Conservation (phyloP, 164 flowering plant species). For the Magnolia sinica region DNA sequence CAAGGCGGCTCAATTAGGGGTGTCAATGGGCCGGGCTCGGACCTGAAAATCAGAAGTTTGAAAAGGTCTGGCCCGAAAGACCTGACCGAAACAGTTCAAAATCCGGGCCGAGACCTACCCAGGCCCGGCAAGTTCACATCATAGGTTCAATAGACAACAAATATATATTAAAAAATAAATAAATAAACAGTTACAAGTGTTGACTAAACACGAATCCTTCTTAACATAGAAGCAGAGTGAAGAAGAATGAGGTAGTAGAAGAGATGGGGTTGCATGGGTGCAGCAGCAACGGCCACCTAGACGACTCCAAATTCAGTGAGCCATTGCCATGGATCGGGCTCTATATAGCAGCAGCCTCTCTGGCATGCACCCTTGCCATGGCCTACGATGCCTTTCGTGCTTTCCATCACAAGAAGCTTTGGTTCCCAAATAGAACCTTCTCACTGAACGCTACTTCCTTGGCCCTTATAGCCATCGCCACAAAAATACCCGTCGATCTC, state of each 20-base stretch:
- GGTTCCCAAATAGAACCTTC: constrained; percentile 59
- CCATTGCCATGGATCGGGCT: constrained; percentile 25
- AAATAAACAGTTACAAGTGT: too few relatives aligned
- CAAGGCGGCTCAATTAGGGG: too few relatives aligned
- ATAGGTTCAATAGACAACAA: too few relatives aligned
- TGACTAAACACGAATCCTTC: too few relatives aligned
- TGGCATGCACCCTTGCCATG: constrained; percentile 44
- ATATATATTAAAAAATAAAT: too few relatives aligned
- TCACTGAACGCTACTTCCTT: constrained; percentile 58
- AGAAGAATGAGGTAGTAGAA: neutral
- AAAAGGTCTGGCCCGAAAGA: too few relatives aligned
- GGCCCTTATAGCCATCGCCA: constrained; percentile 43
- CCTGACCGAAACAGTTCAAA: too few relatives aligned
- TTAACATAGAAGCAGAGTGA: too few relatives aligned
- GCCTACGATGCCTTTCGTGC: constrained; percentile 36
- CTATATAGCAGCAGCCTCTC: constrained; percentile 55
- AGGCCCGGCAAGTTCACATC: too few relatives aligned
- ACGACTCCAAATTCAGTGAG: neutral
- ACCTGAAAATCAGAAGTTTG: too few relatives aligned
- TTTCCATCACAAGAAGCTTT: constrained; percentile 33
- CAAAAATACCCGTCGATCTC: constrained; percentile 59
- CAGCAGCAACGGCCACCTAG: neutral
- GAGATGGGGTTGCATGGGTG: neutral
- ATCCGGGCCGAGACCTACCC: too few relatives aligned
- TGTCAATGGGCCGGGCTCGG: too few relatives aligned